Conservation (phyloP, 805 yeast species). For the Starmerella etchellsii region DNA sequence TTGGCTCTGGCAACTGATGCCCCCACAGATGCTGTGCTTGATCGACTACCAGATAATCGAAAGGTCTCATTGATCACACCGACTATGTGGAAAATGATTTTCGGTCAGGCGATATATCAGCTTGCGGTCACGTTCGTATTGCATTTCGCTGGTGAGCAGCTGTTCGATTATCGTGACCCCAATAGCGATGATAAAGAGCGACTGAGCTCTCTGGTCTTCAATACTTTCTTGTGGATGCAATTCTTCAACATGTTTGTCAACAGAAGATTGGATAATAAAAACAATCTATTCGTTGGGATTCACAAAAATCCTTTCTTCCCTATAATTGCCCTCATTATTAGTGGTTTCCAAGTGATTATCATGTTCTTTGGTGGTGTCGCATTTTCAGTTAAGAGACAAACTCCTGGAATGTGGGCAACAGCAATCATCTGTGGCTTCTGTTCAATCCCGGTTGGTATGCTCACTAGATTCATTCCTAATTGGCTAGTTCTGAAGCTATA, state of each 20-base stretch:
- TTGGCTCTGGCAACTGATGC: constrained; percentile 95
- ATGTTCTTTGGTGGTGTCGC: constrained; percentile 98
- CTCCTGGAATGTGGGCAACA: constrained; percentile 80
- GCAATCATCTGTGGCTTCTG: constrained; percentile 70
- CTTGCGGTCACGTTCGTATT: constrained; percentile 63
- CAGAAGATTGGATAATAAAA: constrained; percentile 72
- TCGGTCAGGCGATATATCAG: constrained; percentile 75
- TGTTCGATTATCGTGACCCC: constrained; percentile 34
- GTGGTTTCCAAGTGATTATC: constrained; percentile 71
- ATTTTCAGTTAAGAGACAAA: constrained; percentile 66
- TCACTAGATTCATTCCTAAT: constrained; percentile 77
- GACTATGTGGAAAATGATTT: constrained; percentile 97
- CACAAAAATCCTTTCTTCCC: constrained; percentile 74
- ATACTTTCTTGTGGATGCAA: constrained; percentile 96
- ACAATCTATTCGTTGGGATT: constrained; percentile 73
- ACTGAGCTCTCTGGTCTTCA: constrained; percentile 77
- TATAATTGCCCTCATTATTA: constrained; percentile 57
- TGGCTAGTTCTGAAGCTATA: constrained; percentile 49
- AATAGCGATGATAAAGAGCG: constrained; percentile 39
- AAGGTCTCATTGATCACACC: constrained; percentile 64
- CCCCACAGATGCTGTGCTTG: constrained; percentile 70
- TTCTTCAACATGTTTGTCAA: constrained; percentile 85
- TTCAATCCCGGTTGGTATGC: constrained; percentile 66
- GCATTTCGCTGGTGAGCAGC: constrained; percentile 60
- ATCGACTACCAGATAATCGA: constrained; percentile 76